phyloP scores from a whole-genome alignment of 805 yeast species.

The Starmerella khaoyaiensis region DNA sequence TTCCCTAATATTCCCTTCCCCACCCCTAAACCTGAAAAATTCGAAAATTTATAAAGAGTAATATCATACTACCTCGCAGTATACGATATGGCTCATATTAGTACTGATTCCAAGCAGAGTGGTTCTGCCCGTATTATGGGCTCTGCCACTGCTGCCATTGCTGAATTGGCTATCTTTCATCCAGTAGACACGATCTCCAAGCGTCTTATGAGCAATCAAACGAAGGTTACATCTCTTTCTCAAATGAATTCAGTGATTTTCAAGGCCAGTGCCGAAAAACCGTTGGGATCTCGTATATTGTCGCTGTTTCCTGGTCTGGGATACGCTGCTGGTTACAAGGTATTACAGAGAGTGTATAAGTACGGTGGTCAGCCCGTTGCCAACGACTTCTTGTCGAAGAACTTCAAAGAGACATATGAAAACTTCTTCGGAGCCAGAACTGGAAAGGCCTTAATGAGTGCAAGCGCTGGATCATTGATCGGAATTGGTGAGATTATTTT shows the following conservation, averaged over 20 bases:
- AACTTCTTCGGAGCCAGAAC: constrained; percentile 76
- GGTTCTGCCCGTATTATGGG: constrained; percentile 86
- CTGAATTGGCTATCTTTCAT: constrained; percentile 93
- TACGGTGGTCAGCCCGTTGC: constrained; percentile 99
- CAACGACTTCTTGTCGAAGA: constrained; percentile 72
- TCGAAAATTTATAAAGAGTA: too few species aligned
- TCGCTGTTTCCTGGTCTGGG: constrained; percentile 96
- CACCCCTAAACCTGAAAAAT: neutral
- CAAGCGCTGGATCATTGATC: constrained; percentile 92
- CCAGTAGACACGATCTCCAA: constrained; percentile 95
- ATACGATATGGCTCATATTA: constrained; percentile 21
- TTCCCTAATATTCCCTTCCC: too few species aligned
- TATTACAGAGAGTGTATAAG: constrained; percentile 93
- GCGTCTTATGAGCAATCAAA: constrained; percentile 81
- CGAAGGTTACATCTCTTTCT: constrained; percentile 48
- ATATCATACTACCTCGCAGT: too few species aligned
- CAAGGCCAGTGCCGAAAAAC: constrained; percentile 61
- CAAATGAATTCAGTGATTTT: constrained; percentile 80
- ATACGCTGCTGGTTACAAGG: constrained; percentile 93
- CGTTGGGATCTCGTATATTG: constrained; percentile 55
- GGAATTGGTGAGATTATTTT: constrained; percentile 94
- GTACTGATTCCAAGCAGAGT: constrained; percentile 60
- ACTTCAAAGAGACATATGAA: constrained; percentile 61
- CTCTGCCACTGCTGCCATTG: constrained; percentile 96
- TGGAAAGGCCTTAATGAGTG: constrained; percentile 93